A percentile compares a stretch with the other conserved stretches of the same genome.
phyloP scores from a whole-genome alignment of 2,329 filamentous ascomycete genomes.

The Sporothrix dimorphospora region DNA sequence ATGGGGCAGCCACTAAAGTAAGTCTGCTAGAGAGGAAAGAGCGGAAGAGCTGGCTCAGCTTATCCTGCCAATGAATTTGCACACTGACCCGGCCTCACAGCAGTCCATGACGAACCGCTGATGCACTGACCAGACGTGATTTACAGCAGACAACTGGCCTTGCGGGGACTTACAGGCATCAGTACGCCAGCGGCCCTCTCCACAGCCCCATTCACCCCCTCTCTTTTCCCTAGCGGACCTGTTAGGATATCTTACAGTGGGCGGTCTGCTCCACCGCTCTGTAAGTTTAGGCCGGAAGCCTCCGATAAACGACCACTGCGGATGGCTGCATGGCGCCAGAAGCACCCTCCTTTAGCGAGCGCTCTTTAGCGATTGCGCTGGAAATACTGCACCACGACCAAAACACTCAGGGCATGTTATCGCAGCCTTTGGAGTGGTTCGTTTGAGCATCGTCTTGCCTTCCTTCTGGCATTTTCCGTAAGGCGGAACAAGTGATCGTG shows the following conservation, averaged over 20 bases:
- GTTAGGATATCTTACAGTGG: neutral
- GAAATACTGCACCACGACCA: neutral
- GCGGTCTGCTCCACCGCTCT: constrained; percentile 5
- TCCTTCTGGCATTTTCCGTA: neutral
- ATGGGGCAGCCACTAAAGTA: neutral
- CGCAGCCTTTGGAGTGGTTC: constrained; percentile 5
- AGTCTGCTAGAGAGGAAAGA: neutral
- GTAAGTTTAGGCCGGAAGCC: constrained; percentile 20
- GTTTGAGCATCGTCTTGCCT: neutral
- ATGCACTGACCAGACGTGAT: neutral
- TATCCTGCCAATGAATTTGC: neutral
- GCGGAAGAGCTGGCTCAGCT: constrained; percentile 9
- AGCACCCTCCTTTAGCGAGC: neutral
- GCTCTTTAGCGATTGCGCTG: neutral
- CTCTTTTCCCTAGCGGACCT: neutral
- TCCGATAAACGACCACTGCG: constrained; percentile 25
- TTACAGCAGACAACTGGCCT: neutral
- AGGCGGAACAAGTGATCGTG: neutral
- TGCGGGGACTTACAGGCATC: neutral
- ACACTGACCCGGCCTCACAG: neutral
- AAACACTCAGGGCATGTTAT: neutral
- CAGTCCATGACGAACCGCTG: constrained; percentile 2
- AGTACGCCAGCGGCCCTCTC: neutral
- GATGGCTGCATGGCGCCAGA: neutral
- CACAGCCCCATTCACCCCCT: neutral